phyloP scores from a whole-genome alignment of 805 yeast genomes.

The Saccharomycopsis fodiens region DNA sequence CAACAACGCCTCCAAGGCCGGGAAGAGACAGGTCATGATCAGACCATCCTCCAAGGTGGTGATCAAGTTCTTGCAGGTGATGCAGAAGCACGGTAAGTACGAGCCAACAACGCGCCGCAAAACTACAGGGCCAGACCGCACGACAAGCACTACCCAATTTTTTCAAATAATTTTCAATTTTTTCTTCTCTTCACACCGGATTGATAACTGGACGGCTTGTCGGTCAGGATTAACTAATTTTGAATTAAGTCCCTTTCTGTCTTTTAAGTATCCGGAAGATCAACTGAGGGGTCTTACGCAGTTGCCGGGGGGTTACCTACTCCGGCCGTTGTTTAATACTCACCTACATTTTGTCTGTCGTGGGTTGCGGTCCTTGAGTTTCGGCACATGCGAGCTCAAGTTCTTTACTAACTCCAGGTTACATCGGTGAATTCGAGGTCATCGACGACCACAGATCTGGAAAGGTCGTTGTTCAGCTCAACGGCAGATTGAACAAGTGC shows the following conservation, averaged over 20 bases:
- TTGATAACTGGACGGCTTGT: conserved; percentile 21
- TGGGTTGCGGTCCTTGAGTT: too few relatives aligned
- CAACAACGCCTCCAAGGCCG: conserved; percentile 98
- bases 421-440: conserved; percentile 97
- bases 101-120: background rate
- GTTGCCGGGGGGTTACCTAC: conserved; percentile 6
- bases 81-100: conserved; percentile 74
- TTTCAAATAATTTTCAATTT: too few relatives aligned
- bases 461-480: conserved; percentile 90
- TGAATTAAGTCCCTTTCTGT: conserved; percentile 19
- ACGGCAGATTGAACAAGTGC: conserved; percentile 97
- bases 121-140: too few relatives aligned
- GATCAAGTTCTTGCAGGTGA: conserved; percentile 91
- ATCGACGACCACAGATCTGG: conserved; percentile 99
- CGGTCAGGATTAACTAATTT: conserved; percentile 16
- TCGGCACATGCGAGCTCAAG: too few relatives aligned
- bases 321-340: conserved; percentile 16
- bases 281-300: conserved; percentile 17
- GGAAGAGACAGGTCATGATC: conserved; percentile 96
- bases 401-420: conserved; percentile 32
- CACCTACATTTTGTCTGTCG: conserved; percentile 8
- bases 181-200: conserved; percentile 12
- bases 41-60: conserved; percentile 98
- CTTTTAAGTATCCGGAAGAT: conserved; percentile 21
- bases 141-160: too few relatives aligned